These are phyloP conservation scores for Euphorbia tirucalli DNA, from an alignment of 345 rosid species.

Conservation along the genomic window DNA sequence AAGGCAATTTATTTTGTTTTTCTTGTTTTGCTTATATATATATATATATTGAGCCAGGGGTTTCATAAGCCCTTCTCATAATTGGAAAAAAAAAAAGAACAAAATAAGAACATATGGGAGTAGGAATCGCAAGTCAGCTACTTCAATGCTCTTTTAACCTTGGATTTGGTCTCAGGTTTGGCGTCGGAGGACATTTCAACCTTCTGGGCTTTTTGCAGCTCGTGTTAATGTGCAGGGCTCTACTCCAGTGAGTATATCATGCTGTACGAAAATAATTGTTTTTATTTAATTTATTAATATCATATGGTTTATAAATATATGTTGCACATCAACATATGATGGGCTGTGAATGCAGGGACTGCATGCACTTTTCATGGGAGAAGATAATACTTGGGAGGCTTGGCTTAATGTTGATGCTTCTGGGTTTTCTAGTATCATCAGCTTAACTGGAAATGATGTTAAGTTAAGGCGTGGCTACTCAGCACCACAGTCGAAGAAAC, in stretches of 20 bases:
- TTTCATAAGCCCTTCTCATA: too few species aligned
- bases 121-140: too few species aligned
- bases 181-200: conserved; percentile 92
- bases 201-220: conserved; percentile 94
- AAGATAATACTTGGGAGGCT: conserved; percentile 96
- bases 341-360: conserved; percentile 59
- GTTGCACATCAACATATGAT: conserved; percentile 15
- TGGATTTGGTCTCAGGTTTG: conserved; percentile 63
- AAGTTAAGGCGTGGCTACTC: conserved; percentile 94
- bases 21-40: too few species aligned
- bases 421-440: conserved; percentile 65
- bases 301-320: conserved; percentile 9
- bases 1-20: neutral
- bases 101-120: too few species aligned
- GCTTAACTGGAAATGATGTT: conserved; percentile 64
- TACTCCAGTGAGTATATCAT: conserved; percentile 50
- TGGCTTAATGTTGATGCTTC: conserved; percentile 84
- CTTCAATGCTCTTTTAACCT: conserved; percentile 4
- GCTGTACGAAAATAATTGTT: conserved; percentile 18
- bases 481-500: conserved; percentile 62
- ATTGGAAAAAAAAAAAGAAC: too few species aligned
- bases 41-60: too few species aligned
- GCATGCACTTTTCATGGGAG: conserved; percentile 89
- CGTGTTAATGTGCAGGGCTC: conserved; percentile 89
- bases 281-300: conserved; percentile 8